Conservation (phyloP, 208 protist genomes). For the Angomonas desouzai region DNA sequence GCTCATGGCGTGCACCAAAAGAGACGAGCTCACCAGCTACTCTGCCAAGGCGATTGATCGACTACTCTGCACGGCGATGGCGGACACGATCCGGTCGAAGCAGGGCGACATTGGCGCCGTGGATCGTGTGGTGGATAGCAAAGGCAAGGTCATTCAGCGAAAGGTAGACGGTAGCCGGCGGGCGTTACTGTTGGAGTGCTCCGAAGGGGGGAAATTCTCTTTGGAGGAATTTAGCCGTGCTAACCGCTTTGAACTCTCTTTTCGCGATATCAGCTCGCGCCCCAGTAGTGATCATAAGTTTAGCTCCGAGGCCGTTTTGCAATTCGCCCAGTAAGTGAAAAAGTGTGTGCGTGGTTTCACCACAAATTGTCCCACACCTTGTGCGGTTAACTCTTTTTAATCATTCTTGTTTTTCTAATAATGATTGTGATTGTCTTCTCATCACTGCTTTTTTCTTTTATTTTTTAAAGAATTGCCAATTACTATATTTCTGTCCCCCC, state of each 20-base stretch:
- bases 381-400: too few relatives aligned
- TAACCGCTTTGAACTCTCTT: slow-evolving; percentile 28
- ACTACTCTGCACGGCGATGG: slow-evolving; percentile 29
- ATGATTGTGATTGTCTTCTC: too few relatives aligned
- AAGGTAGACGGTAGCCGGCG: slow-evolving; percentile 13
- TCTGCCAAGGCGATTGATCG: slow-evolving; percentile 62
- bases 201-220: slow-evolving; percentile 33
- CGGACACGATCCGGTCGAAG: slow-evolving; percentile 2
- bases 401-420: neutral
- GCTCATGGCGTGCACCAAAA: slow-evolving; percentile 74
- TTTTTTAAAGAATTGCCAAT: neutral
- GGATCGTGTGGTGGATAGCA: slow-evolving; percentile 56
- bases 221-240: slow-evolving; percentile 30
- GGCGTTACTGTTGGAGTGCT: slow-evolving; percentile 37
- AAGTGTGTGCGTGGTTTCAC: too few relatives aligned
- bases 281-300: slow-evolving; percentile 36
- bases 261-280: slow-evolving; percentile 68
- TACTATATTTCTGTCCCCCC: slow-evolving; percentile 4
- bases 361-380: too few relatives aligned
- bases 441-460: neutral
- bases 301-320: slow-evolving; percentile 31
- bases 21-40: slow-evolving; percentile 84
- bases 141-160: slow-evolving; percentile 23
- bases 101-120: slow-evolving; percentile 49
- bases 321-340: slow-evolving; percentile 30